Evolutionary conservation across 768 basidiomycete species (phyloP), one percentile per base, ranked within the genome.

Genomic region (Podaxis sp.): DNA sequence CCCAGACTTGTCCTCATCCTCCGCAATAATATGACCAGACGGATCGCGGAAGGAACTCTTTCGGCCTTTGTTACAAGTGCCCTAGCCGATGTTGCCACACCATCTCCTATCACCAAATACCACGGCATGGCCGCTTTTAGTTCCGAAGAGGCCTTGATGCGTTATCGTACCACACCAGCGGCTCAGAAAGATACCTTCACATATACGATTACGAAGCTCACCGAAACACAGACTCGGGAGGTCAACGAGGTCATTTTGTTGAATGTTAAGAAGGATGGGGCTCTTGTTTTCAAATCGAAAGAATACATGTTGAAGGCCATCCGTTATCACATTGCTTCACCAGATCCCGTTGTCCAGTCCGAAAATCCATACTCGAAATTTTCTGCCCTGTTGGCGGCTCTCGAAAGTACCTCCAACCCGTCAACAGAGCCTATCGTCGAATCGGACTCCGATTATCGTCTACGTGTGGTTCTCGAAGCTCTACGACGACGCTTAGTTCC

Each of bases 1-100:
- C 76, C 74, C 11, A 65, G 66, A 17, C 62, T 74, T 39, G 68
- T 69, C 9, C 55, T 74, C 12, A 59, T 74, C 12, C 63, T 76
- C 30, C 65, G 33, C 33, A 70, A n/a, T 33, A 26, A 13, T 33
- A 65, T 48, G 11, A 1, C 59, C 4, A 24, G 68, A 13, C 57
- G 56, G 2, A 12, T 19, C 19, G 15, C 9, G 3, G 30, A 24
- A 15, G 19, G 30, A 46, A 38, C 15, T 17, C 13, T 24, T 24
- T 7, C 28, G 2, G 3, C 19, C 11, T n/a, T 36, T 4, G 22
- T 17, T 53, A 64, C 39, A 46, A 67, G 66, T 52, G 39, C 54
- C 19, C 57, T 67, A 22, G 19, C 40, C 51, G 57, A 68, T 48
- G 44, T 67, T 33, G 39, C 63, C 33, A 52, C 63, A 17, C 33